Evolutionary conservation across 1,139 yeast species (phyloP).

Genomic region (Hansenula lynferdii): DNA sequence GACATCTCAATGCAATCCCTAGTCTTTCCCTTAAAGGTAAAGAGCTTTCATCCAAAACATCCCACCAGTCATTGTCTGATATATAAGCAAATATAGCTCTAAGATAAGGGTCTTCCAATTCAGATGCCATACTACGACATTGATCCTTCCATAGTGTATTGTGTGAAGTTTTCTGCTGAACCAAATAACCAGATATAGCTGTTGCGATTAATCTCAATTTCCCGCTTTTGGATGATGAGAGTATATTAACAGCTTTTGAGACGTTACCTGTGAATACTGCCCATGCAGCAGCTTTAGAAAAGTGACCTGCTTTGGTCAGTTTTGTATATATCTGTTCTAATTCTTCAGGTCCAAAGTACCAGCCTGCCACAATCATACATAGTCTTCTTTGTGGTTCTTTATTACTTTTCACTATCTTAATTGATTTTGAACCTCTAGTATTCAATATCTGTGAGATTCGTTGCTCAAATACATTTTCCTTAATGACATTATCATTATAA

Average conservation of each 20-base stretch:
- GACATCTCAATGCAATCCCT: constrained; percentile 84
- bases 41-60: constrained; percentile 85
- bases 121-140: constrained; percentile 83
- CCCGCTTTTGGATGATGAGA: constrained; percentile 40
- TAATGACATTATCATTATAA: constrained; percentile 41
- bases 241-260: constrained; percentile 68
- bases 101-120: constrained; percentile 82
- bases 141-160: constrained; percentile 93
- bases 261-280: constrained; percentile 94
- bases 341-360: constrained; percentile 80
- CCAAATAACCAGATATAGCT: constrained; percentile 89
- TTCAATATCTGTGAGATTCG: constrained; percentile 17
- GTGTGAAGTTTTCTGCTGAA: constrained; percentile 53
- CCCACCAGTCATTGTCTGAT: constrained; percentile 97
- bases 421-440: constrained; percentile 17
- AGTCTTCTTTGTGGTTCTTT: constrained; percentile 64
- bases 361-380: constrained; percentile 83
- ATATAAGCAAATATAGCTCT: constrained; percentile 91
- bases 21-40: constrained; percentile 83
- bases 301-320: constrained; percentile 54
- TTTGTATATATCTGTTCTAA: constrained; percentile 63
- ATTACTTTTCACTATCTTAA: constrained; percentile 34
- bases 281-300: constrained; percentile 96
- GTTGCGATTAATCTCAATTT: constrained; percentile 78
- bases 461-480: constrained; percentile 20